Evolutionary conservation across 2,329 filamentous ascomycete species (phyloP), one percentile per base, ranked within the genome.

Genomic region (Colletotrichum sp.): DNA sequence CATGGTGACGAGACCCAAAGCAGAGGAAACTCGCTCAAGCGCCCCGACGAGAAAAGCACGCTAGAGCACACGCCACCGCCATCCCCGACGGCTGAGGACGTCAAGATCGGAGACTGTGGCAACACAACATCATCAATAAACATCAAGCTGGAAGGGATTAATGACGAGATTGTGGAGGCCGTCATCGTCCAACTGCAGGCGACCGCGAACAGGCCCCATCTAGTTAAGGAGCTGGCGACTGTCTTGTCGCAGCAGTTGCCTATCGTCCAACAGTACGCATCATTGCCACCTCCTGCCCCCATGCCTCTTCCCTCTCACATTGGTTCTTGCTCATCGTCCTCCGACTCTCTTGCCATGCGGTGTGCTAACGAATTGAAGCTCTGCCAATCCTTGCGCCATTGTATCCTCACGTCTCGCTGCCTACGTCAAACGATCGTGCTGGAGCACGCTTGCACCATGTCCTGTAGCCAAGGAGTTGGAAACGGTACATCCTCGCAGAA

Each of bases 381-480:
- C 97, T 79, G 96, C 96, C 68, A 98, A 98, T 83, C 96, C 96
- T 72, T 95, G 95, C 82, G 96, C 97, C 74, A 95, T 99, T 80
- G 96, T 99, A 80, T 98, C 96, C 3, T 98, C 97, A 60, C 94
- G 97, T 80, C 89, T 99, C 68, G 94, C 96, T 55, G 92, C 94
- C 39, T 99, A 98, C 86, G 90, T 98, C 82, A 98, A 98, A 87
- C 95, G 97, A 79, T 87, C 94, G 71, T 94, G 91, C 79, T 95
- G 94, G 96, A 94, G 92, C 32, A 92, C 94, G 9, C 87, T 93
- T 68, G 90, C 93, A 67, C 95, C 94, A 69, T 98, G 97, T 85
- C 96, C 97, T 5, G 87, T 98, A 71, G 95, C 95, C 68, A 98
- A 98, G 87, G 95, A 98, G 85, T 91, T 98, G 71, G 95, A 98